Evolutionary conservation across 2,329 filamentous ascomycete species (phyloP), one percentile per base, ranked within the genome.

Genomic region (Didymella lethalis): DNA sequence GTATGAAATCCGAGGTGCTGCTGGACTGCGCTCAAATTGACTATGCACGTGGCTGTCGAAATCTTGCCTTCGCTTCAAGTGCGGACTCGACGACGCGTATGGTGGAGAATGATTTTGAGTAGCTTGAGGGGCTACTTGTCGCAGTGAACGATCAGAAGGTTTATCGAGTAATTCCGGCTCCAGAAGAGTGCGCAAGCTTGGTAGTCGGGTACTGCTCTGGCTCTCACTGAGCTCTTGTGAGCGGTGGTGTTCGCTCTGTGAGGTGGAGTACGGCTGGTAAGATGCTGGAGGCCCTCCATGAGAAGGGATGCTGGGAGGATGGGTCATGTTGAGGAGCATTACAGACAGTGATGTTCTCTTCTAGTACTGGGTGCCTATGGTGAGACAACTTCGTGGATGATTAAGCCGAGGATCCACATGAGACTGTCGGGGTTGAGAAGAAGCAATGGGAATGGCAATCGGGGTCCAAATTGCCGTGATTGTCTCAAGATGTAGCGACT

Each of bases 301-400:
- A 70, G 92, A 90, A 1, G 92, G 91, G 73, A 96, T 96, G 54
- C 96, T 92, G 2, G 84, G 84, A 75, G 96, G 90, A 23, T 92
- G 92, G 70, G 96, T 91, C 66, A 96, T 93, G 40, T 90, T 83
- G 49, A 90, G 90, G 71, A 76, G 68, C 71, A 75, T 76, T 61
- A 65, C 66, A 70, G 64, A 57, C 18, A 38, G 12, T 20, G 47
- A n/a, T 34, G 46, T 23, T 59, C 32, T 6, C n/a, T 28, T 32
- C 7, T 48, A 28, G 32, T 43, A 47, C 47, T 34, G 6, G 34
- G 12, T 41, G n/a, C 23, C 8, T 31, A 46, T 41, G 63, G 69
- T 67, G 62, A 69, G 68, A 70, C 67, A 64, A 62, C 52, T 70
- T 72, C 65, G 67, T 72, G 68, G 68, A 71, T 71, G 65, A 63